Conservation (phyloP, 495 filamentous ascomycete genomes). For the Lophiotrema nucula region DNA sequence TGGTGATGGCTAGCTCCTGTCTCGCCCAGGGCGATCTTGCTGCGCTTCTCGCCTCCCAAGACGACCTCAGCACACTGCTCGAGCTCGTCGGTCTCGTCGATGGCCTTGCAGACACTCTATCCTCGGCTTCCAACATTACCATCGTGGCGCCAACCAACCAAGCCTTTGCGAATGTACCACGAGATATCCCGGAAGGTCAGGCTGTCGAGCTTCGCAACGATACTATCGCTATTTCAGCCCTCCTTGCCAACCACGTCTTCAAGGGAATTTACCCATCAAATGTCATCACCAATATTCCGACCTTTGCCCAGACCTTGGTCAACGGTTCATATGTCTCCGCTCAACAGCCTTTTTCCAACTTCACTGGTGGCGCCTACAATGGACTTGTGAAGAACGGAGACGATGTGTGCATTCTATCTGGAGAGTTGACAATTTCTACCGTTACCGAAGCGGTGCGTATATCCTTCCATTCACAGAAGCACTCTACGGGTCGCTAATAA, state of each 20-base stretch:
- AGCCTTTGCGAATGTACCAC: slow-evolving; percentile 6
- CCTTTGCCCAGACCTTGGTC: slow-evolving; percentile 13
- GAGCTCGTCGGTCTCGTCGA: slow-evolving; percentile 15
- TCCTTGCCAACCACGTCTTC: slow-evolving; percentile 18
- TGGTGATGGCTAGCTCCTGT: background rate
- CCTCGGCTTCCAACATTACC: slow-evolving; percentile 15
- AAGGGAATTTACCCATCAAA: slow-evolving; percentile 4
- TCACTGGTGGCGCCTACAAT: slow-evolving; percentile 18
- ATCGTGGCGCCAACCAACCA: slow-evolving; percentile 16
- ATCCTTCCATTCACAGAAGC: background rate
- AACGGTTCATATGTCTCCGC: slow-evolving; percentile 1
- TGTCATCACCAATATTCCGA: slow-evolving; percentile 11
- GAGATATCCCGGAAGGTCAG: slow-evolving; percentile 6
- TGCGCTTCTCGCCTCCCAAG: slow-evolving; percentile 7
- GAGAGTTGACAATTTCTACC: slow-evolving; percentile 9
- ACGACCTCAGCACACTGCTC: slow-evolving; percentile 13
- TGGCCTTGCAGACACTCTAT: slow-evolving; percentile 10
- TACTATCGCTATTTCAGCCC: slow-evolving; percentile 1
- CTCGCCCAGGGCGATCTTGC: slow-evolving; percentile 9
- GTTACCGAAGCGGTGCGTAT: slow-evolving; percentile 13
- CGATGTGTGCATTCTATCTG: slow-evolving; percentile 16
- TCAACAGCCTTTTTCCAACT: slow-evolving; percentile 8
- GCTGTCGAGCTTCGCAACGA: slow-evolving; percentile 7
- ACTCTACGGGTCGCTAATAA: background rate
- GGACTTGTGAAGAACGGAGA: slow-evolving; percentile 13